phyloP scores from a whole-genome alignment of 768 basidiomycete genomes.

The Termitomyces sp. region DNA sequence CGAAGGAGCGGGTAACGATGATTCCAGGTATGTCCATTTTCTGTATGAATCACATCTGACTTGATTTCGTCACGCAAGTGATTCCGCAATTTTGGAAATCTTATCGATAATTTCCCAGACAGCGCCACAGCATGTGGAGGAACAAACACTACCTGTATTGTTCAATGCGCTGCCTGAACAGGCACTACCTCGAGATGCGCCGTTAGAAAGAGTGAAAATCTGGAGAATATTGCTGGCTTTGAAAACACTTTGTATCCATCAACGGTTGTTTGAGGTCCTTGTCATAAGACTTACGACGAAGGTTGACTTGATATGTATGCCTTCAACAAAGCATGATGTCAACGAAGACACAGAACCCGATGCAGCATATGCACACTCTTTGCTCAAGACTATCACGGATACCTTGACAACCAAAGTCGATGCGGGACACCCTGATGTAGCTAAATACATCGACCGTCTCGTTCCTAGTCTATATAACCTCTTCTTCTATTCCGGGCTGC shows the following conservation, averaged over 20 bases:
- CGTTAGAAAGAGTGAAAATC: slow-evolving; percentile 51
- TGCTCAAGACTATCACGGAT: slow-evolving; percentile 64
- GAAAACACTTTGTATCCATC: slow-evolving; percentile 63
- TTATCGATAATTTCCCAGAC: slow-evolving; percentile 54
- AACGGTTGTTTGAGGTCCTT: slow-evolving; percentile 79
- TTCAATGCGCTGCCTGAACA: slow-evolving; percentile 69
- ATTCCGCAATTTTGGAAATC: slow-evolving; percentile 47
- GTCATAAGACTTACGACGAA: slow-evolving; percentile 73
- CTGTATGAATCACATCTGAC: not conserved
- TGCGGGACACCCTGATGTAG: slow-evolving; percentile 61
- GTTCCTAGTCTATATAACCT: slow-evolving; percentile 69
- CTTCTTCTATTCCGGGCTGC: slow-evolving; percentile 37
- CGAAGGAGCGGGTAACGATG: slow-evolving; percentile 44
- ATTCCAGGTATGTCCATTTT: slow-evolving; percentile 37
- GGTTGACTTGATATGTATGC: slow-evolving; percentile 61
- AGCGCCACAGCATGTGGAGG: slow-evolving; percentile 61
- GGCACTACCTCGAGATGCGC: slow-evolving; percentile 50
- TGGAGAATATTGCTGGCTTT: slow-evolving; percentile 68
- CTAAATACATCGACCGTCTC: slow-evolving; percentile 74
- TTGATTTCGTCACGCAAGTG: slow-evolving; percentile 30
- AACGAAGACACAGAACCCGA: slow-evolving; percentile 46
- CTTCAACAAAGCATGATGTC: slow-evolving; percentile 12
- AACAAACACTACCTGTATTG: slow-evolving; percentile 75
- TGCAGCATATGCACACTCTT: slow-evolving; percentile 83
- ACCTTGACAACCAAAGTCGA: slow-evolving; percentile 46